A percentile compares a stretch with the other conserved stretches of the same genome.
These are phyloP conservation scores for Globisporangium camurandrum DNA, from an alignment of 352 stramenopile species.

Conservation along the genomic window DNA sequence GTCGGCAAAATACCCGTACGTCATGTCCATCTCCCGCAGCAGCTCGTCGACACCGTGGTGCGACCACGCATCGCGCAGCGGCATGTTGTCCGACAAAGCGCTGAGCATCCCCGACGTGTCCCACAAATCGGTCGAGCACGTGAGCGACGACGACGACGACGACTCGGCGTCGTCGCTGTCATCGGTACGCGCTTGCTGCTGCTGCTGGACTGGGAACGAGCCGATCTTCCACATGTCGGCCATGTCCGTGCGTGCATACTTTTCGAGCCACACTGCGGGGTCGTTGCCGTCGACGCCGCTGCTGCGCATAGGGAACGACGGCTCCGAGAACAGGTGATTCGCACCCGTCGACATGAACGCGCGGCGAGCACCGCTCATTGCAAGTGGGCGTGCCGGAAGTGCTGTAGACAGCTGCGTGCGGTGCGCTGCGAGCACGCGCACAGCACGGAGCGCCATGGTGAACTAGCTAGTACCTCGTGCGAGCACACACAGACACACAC, in stretches of 20 bases:
- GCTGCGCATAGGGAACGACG: constrained; percentile 45
- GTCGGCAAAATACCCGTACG: constrained; percentile 65
- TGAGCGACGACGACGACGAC: constrained; percentile 17
- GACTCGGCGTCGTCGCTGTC: constrained; percentile 16
- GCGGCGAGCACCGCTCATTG: constrained; percentile 15
- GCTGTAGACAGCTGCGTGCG: constrained; percentile 4
- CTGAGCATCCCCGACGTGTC: constrained; percentile 81
- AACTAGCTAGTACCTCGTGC: too few relatives aligned
- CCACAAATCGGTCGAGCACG: constrained; percentile 55
- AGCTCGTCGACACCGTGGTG: constrained; percentile 45
- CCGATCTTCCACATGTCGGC: constrained; percentile 73
- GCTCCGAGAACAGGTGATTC: constrained; percentile 59
- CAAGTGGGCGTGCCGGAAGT: constrained; percentile 7
- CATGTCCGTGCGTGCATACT: constrained; percentile 55
- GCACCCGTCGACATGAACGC: constrained; percentile 65
- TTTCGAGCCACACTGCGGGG: constrained; percentile 39
- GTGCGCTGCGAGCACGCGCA: constrained; percentile 12
- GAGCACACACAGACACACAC: background rate
- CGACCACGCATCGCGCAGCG: constrained; percentile 34
- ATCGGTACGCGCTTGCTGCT: too few relatives aligned
- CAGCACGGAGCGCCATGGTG: constrained; percentile 15
- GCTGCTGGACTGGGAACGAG: constrained; percentile 56
- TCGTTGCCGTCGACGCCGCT: constrained; percentile 28
- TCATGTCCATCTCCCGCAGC: constrained; percentile 49
- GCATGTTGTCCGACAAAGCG: constrained; percentile 46